Percentiles rank a stretch among this genome's conserved stretches.
phyloP scores from a whole-genome alignment of 2,329 filamentous ascomycete species.

The Phialemoniopsis sp. region DNA sequence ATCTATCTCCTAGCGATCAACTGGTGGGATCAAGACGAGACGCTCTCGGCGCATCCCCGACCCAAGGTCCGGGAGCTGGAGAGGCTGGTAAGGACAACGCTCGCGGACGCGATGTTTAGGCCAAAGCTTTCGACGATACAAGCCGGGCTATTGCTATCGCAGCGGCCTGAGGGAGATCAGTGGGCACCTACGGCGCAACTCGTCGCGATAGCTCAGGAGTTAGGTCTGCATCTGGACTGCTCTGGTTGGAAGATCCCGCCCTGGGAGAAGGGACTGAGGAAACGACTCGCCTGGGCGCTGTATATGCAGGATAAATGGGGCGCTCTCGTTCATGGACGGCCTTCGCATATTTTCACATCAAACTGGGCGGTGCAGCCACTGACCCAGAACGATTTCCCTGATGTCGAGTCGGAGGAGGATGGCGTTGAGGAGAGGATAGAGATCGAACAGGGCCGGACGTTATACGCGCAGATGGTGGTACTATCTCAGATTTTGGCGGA shows the following conservation, averaged over 20 bases:
- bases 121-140: constrained; percentile 54
- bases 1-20: constrained; percentile 60
- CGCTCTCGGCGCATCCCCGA: constrained; percentile 39
- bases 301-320: constrained; percentile 74
- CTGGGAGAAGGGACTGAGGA: constrained; percentile 59
- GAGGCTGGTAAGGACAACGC: constrained; percentile 29
- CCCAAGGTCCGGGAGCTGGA: constrained; percentile 31
- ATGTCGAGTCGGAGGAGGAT: constrained; percentile 63
- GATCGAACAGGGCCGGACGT: constrained; percentile 61
- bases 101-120: constrained; percentile 42
- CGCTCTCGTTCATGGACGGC: constrained; percentile 77
- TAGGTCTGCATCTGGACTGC: constrained; percentile 59
- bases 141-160: constrained; percentile 48
- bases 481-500: constrained; percentile 73
- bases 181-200: constrained; percentile 48
- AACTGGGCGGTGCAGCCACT: constrained; percentile 75
- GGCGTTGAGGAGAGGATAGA: constrained; percentile 59
- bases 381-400: constrained; percentile 66
- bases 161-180: constrained; percentile 39
- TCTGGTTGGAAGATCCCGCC: constrained; percentile 56
- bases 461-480: constrained; percentile 73
- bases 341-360: constrained; percentile 65
- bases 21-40: constrained; percentile 56
- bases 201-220: constrained; percentile 52
- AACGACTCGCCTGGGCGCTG: constrained; percentile 59